Conservation (phyloP, 208 protist genomes). For the Acanthamoeba sp. region DNA sequence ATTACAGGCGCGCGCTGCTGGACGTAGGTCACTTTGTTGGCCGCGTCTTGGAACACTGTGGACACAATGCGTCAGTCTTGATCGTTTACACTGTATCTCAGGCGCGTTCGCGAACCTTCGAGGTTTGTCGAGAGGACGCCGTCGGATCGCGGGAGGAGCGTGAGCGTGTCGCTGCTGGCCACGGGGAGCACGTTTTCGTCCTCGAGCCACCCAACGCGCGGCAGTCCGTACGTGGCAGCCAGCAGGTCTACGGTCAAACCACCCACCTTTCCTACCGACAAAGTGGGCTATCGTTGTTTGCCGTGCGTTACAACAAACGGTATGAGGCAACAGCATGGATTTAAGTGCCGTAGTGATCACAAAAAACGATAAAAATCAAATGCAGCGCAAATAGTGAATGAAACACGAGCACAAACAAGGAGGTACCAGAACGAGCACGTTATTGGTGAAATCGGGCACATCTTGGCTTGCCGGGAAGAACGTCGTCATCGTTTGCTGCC, state of each 20-base stretch:
- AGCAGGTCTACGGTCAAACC: constrained; percentile 40
- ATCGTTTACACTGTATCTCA: not conserved
- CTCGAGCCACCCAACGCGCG: constrained; percentile 48
- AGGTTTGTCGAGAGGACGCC: constrained; percentile 60
- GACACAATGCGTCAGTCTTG: not conserved
- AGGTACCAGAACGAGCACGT: constrained; percentile 15
- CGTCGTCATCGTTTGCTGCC: constrained; percentile 6
- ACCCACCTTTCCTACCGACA: constrained; percentile 44
- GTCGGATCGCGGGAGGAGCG: not conserved
- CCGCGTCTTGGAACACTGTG: constrained; percentile 57
- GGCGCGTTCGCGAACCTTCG: not conserved
- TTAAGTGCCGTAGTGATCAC: not conserved
- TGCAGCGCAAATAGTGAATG: too few species aligned
- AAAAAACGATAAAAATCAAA: not conserved
- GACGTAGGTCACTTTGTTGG: constrained; percentile 25
- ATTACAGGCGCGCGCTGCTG: constrained; percentile 47
- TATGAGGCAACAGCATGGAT: not conserved
- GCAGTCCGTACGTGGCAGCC: constrained; percentile 10
- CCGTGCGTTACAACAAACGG: not conserved
- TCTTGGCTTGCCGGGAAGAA: constrained; percentile 30
- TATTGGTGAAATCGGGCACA: constrained; percentile 3
- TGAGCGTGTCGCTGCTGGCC: constrained; percentile 26
- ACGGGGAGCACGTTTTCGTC: constrained; percentile 66
- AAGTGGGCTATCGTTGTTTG: not conserved
- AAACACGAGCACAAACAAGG: too few species aligned